Conservation (phyloP, 306 rosid species). For the Pterocarpus santalinus region DNA sequence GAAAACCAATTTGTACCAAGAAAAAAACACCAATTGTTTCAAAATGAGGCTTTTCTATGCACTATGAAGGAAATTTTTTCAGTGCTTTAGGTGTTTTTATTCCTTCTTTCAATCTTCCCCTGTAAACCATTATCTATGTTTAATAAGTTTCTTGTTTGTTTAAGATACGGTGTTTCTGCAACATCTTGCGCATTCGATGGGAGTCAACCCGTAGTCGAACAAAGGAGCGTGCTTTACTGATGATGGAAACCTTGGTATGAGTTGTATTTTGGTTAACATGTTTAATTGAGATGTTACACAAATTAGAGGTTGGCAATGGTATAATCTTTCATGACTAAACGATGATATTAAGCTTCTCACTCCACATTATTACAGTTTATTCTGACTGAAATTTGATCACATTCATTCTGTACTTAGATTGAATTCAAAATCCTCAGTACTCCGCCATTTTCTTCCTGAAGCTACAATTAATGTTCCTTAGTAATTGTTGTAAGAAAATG, state of each 20-base stretch:
- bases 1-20: background rate
- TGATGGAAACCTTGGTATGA: constrained; percentile 93
- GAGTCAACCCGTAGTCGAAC: constrained; percentile 92
- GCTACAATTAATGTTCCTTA: background rate
- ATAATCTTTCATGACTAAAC: constrained; percentile 21
- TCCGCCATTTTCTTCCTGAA: background rate
- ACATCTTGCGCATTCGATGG: constrained; percentile 88
- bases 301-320: background rate
- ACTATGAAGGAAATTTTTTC: constrained; percentile 16
- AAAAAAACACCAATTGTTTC: constrained; percentile 3
- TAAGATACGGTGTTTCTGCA: constrained; percentile 72
- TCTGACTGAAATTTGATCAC: constrained; percentile 3
- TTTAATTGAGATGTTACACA: background rate
- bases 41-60: constrained; percentile 39
- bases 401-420: background rate
- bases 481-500: background rate
- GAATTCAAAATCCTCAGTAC: background rate
- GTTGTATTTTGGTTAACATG: constrained; percentile 31
- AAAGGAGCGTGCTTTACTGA: constrained; percentile 84
- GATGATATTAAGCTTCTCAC: background rate
- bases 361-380: constrained; percentile 7
- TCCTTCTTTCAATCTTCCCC: constrained; percentile 15
- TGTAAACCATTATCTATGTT: constrained; percentile 8
- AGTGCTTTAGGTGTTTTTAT: constrained; percentile 28
- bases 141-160: constrained; percentile 37